Percentiles rank a stretch among this genome's conserved stretches.
Conservation (phyloP, 768 basidiomycete genomes). For the Termitomyces sp. region DNA sequence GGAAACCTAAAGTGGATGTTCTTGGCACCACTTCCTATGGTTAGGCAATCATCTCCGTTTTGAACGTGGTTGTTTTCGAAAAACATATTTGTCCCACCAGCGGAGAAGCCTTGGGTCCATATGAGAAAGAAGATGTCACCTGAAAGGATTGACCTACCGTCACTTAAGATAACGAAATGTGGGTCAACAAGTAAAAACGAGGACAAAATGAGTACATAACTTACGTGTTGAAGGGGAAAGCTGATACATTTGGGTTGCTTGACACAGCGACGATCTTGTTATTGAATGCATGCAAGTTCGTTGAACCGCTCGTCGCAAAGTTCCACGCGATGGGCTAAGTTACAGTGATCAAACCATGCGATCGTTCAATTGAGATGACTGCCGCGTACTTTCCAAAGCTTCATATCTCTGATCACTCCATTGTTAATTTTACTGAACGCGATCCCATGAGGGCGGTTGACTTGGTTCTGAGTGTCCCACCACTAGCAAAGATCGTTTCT, state of each 20-base stretch:
- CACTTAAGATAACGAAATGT: constrained; percentile 18
- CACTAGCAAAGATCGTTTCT: constrained; percentile 30
- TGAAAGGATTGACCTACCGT: constrained; percentile 24
- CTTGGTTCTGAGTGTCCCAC: constrained; percentile 51
- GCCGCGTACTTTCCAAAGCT: constrained; percentile 43
- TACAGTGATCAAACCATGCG: background rate
- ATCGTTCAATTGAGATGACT: background rate
- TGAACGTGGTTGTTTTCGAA: constrained; percentile 54
- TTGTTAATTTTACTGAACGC: constrained; percentile 47
- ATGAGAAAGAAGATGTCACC: background rate
- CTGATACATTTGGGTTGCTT: constrained; percentile 31
- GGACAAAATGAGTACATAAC: constrained; percentile 14
- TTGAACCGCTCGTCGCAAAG: constrained; percentile 46
- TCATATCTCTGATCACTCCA: constrained; percentile 54
- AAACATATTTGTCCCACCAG: constrained; percentile 49
- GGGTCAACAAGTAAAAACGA: background rate
- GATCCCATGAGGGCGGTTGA: constrained; percentile 51
- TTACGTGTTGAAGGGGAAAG: constrained; percentile 60
- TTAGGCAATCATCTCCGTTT: constrained; percentile 61
- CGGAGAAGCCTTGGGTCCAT: constrained; percentile 38
- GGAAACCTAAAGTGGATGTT: constrained; percentile 45
- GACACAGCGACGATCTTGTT: constrained; percentile 53
- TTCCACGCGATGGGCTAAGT: constrained; percentile 53
- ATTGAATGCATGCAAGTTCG: constrained; percentile 46
- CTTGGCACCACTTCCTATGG: constrained; percentile 51